phyloP scores from a whole-genome alignment of 2,329 filamentous ascomycete species.

The Lachnum nothofagi region DNA sequence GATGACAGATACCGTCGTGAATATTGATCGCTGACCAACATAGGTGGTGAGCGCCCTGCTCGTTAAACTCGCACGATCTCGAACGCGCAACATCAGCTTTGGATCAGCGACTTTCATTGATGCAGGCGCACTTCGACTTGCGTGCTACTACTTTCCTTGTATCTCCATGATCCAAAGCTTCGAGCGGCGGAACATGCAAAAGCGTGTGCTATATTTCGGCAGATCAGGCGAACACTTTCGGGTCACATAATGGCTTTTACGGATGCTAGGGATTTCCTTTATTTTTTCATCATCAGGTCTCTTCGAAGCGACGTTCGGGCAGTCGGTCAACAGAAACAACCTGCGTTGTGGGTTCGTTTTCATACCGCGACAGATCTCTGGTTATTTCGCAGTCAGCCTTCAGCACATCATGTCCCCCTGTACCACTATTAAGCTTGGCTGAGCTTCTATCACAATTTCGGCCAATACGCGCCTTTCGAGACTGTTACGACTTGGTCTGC shows the following conservation, averaged over 20 bases:
- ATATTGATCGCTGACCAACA: slow-evolving; percentile 34
- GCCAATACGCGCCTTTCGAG: slow-evolving; percentile 28
- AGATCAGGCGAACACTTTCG: slow-evolving; percentile 28
- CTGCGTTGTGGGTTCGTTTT: slow-evolving; percentile 26
- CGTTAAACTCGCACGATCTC: slow-evolving; percentile 35
- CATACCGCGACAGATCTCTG: slow-evolving; percentile 30
- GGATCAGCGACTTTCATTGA: slow-evolving; percentile 35
- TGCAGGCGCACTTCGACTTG: slow-evolving; percentile 33
- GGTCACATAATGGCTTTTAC: slow-evolving; percentile 28
- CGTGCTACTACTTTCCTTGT: slow-evolving; percentile 30
- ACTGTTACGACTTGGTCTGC: slow-evolving; percentile 31
- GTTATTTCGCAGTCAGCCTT: slow-evolving; percentile 31
- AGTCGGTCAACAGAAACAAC: slow-evolving; percentile 29
- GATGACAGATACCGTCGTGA: slow-evolving; percentile 33
- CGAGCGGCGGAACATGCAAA: slow-evolving; percentile 33
- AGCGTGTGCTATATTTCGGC: slow-evolving; percentile 29
- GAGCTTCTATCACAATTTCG: slow-evolving; percentile 29
- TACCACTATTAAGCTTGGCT: slow-evolving; percentile 35
- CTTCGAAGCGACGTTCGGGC: slow-evolving; percentile 33
- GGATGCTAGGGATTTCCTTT: slow-evolving; percentile 33
- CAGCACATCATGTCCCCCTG: slow-evolving; percentile 34
- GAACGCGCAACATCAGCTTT: slow-evolving; percentile 30
- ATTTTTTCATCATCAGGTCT: slow-evolving; percentile 29
- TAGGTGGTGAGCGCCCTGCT: slow-evolving; percentile 35
- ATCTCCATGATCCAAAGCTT: slow-evolving; percentile 32